phyloP scores from a whole-genome alignment of 306 rosid genomes.

The Cucurbita moschata region DNA sequence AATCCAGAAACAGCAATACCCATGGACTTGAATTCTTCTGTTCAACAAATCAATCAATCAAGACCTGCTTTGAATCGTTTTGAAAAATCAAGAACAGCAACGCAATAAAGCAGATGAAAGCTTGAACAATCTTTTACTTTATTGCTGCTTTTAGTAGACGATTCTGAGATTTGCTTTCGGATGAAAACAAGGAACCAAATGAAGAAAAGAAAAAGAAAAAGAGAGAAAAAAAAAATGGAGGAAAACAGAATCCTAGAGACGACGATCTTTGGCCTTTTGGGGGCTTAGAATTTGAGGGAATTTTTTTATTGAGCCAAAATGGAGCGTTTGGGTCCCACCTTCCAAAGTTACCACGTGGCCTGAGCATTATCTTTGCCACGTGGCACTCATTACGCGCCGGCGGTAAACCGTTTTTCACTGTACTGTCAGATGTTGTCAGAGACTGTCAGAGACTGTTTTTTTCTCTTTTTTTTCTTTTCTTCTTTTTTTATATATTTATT shows the following conservation, averaged over 20 bases:
- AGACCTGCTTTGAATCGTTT: conserved; percentile 24
- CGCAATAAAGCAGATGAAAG: conserved; percentile 26
- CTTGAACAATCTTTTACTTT: conserved; percentile 19
- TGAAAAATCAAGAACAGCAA: conserved; percentile 9
- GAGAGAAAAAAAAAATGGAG: neutral
- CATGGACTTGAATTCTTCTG: conserved; percentile 19
- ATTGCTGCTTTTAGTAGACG: neutral
- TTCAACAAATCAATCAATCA: conserved; percentile 14
- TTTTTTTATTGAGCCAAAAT: neutral
- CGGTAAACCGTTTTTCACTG: conserved; percentile 21
- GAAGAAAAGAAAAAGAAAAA: neutral
- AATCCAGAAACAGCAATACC: conserved; percentile 22
- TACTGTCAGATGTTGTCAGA: neutral
- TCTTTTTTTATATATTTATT: too few species aligned
- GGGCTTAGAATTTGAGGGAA: neutral
- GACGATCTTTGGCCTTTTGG: neutral
- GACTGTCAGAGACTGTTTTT: neutral
- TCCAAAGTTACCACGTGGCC: neutral
- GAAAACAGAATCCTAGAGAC: conserved; percentile 1
- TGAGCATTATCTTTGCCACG: conserved; percentile 23
- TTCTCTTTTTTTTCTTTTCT: neutral
- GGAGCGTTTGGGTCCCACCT: conserved; percentile 18
- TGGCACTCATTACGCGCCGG: conserved; percentile 12
- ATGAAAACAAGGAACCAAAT: conserved; percentile 3
- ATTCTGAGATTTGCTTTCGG: conserved; percentile 5